phyloP scores from a whole-genome alignment of 495 filamentous ascomycete species.

The Xylaria flabelliformis region DNA sequence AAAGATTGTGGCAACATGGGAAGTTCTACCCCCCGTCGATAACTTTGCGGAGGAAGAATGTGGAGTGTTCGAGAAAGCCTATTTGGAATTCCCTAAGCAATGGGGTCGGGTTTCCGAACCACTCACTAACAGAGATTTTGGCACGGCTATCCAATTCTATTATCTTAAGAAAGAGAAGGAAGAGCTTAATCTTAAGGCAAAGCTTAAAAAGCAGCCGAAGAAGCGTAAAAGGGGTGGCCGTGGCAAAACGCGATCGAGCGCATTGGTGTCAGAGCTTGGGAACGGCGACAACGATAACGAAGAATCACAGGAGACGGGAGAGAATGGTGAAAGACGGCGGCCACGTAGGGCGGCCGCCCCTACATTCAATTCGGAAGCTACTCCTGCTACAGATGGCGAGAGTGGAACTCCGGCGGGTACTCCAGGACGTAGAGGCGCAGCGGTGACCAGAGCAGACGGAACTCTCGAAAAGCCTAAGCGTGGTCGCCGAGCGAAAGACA shows the following conservation, averaged over 20 bases:
- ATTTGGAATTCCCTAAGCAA: slow-evolving; percentile 83
- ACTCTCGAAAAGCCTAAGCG: slow-evolving; percentile 62
- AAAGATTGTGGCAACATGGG: slow-evolving; percentile 71
- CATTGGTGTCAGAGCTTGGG: slow-evolving; percentile 77
- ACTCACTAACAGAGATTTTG: slow-evolving; percentile 74
- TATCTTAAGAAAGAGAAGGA: slow-evolving; percentile 94
- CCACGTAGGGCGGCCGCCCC: slow-evolving; percentile 63
- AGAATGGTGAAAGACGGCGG: slow-evolving; percentile 57
- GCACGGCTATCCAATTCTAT: slow-evolving; percentile 92
- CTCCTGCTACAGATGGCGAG: slow-evolving; percentile 60
- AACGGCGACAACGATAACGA: slow-evolving; percentile 62
- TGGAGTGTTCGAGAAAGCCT: slow-evolving; percentile 76
- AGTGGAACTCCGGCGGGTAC: slow-evolving; percentile 55
- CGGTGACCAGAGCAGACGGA: slow-evolving; percentile 55
- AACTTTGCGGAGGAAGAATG: slow-evolving; percentile 85
- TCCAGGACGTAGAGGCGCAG: slow-evolving; percentile 59
- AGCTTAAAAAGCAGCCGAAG: slow-evolving; percentile 74
- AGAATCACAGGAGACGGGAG: slow-evolving; percentile 57
- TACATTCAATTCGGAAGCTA: slow-evolving; percentile 54
- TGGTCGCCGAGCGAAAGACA: slow-evolving; percentile 52
- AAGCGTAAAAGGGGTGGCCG: slow-evolving; percentile 63
- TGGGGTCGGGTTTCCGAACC: slow-evolving; percentile 87
- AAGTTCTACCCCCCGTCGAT: slow-evolving; percentile 76
- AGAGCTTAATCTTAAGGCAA: slow-evolving; percentile 83
- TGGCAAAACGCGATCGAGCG: slow-evolving; percentile 73